Base-by-base conservation (phyloP, 2,329 filamentous ascomycete genomes). In the Neodidymelliopsis sp. region DNA sequence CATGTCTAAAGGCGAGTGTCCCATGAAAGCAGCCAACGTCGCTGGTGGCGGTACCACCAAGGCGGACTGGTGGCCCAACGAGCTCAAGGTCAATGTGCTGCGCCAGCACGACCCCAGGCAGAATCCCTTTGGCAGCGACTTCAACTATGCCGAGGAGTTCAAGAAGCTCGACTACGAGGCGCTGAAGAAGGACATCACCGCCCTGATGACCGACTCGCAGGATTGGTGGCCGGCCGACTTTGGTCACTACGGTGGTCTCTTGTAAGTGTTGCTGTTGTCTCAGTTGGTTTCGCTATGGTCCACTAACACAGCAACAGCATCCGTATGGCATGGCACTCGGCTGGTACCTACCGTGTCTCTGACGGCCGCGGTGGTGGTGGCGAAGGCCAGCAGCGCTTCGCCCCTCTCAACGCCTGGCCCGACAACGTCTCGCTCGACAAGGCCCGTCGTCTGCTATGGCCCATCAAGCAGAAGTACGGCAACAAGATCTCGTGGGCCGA, bases 381-480 rank as follows among this genome's bases (percentile, higher is more conserved):
- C 43, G 78, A 84, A 65, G 88, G 87, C 48, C 88, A 91, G 75
- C 88, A 91, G 75, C 84, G 89, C 29, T 91, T 91, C 63, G 88
- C 88, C 42, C 89, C 89, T 5, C 84, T 91, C 69, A 91, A 91
- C 81, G 85, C 84, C 78, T 91, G 88, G 88, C 88, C 88, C 30
- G 88, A 91, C 75, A 91, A 91, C 60, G 86, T 84, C 66, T 85
- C 79, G 62, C 81, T 91, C 43, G 88, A 91, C 81, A 91, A 91
- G 82, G 88, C 88, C 23, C 88, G 88, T 47, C 87, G 88, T 56
- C 82, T 91, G 46, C 77, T 91, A 30, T 90, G 87, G 86, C 88
- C 88, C 47, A 85, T 91, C 77, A 91, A 91, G 83, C 87, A 90
- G 63, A 91, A 91, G 81, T 91, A 91, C 59, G 88, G 88, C 71